Percentiles rank a stretch among this genome's conserved stretches.
phyloP scores from a whole-genome alignment of 306 rosid species.

The Benincasa hispida region DNA sequence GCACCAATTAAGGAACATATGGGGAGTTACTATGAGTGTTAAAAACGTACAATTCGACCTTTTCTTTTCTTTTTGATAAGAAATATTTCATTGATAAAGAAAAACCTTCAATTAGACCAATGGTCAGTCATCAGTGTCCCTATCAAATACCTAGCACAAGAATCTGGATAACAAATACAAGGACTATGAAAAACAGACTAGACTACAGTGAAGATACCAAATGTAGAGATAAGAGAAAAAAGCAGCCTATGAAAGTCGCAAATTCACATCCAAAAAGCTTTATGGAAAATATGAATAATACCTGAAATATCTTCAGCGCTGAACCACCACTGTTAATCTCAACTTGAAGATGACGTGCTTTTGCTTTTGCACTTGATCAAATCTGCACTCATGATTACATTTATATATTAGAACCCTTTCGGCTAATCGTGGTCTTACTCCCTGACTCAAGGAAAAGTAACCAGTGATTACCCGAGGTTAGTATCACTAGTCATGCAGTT shows the following conservation, averaged over 20 bases:
- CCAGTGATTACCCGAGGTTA: not conserved
- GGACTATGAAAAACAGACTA: not conserved
- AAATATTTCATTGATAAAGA: too few species aligned
- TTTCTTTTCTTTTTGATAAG: too few species aligned
- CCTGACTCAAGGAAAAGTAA: not conserved
- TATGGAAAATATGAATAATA: not conserved
- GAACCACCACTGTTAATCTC: not conserved
- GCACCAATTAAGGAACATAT: not conserved
- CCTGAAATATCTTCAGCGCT: not conserved
- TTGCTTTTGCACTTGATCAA: not conserved
- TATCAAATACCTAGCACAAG: not conserved
- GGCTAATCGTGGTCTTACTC: not conserved
- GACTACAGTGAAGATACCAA: not conserved
- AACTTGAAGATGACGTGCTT: not conserved
- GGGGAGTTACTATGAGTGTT: not conserved
- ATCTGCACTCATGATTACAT: not conserved
- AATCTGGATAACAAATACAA: not conserved
- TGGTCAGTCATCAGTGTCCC: not conserved
- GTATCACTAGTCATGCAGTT: not conserved
- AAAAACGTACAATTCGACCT: too few species aligned
- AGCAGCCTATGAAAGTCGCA: not conserved
- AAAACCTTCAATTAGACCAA: not conserved
- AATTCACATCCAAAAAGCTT: not conserved
- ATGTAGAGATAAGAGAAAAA: not conserved
- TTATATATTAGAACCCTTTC: not conserved